A percentile compares a stretch with the other conserved stretches of the same genome.
phyloP scores from a whole-genome alignment of 169 alveolate genomes.

The Cryptosporidium ubiquitum region DNA sequence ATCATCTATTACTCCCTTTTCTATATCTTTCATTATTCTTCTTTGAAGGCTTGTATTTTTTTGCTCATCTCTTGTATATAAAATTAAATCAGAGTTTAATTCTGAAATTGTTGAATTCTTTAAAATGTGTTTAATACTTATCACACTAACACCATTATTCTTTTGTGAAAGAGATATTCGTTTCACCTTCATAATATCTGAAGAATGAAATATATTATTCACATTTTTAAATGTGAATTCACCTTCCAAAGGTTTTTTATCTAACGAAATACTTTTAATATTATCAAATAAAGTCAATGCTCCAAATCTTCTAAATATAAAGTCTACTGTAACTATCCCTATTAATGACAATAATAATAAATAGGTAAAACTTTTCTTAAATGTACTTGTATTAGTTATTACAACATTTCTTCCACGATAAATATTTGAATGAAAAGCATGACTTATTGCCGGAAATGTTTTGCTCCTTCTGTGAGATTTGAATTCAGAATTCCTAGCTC shows the following conservation, averaged over 20 bases:
- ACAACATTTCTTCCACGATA: slow-evolving; percentile 19
- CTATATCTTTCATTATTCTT: slow-evolving; percentile 55
- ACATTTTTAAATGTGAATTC: slow-evolving; percentile 35
- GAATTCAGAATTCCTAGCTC: neutral
- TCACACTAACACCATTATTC: slow-evolving; percentile 34
- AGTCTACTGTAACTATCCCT: slow-evolving; percentile 26
- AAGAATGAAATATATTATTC: slow-evolving; percentile 9
- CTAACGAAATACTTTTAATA: neutral
- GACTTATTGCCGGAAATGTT: slow-evolving; percentile 41
- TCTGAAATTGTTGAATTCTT: slow-evolving; percentile 22
- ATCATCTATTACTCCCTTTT: slow-evolving; percentile 54
- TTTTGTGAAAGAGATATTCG: slow-evolving; percentile 30
- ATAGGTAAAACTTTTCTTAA: slow-evolving; percentile 38
- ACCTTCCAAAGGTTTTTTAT: neutral
- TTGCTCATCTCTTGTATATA: slow-evolving; percentile 42
- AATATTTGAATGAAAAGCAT: neutral
- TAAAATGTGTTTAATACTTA: neutral
- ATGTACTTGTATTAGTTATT: slow-evolving; percentile 28
- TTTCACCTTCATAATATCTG: neutral
- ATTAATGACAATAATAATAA: slow-evolving; percentile 27
- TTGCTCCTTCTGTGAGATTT: slow-evolving; percentile 60
- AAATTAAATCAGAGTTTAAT: slow-evolving; percentile 4
- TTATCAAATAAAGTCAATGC: slow-evolving; percentile 13
- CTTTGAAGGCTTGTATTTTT: slow-evolving; percentile 13
- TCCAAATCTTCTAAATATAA: slow-evolving; percentile 34